Evolutionary conservation across 805 yeast species (phyloP).

Genomic region (Yarrowia bubula): DNA sequence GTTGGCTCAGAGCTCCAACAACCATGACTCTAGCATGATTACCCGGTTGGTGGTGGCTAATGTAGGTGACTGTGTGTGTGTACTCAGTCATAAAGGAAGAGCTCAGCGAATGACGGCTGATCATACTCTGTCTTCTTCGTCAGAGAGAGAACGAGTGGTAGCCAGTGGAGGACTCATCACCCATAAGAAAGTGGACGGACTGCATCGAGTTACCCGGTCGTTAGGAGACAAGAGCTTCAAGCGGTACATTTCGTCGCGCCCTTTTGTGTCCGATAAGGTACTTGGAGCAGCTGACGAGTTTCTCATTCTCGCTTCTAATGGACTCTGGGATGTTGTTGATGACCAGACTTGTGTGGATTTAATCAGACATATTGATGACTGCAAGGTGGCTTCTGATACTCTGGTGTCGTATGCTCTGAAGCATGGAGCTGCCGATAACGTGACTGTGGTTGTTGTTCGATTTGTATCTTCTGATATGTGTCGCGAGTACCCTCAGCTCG

Average conservation of each 20-base stretch:
- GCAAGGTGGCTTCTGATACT: slow-evolving; percentile 30
- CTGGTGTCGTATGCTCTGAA: slow-evolving; percentile 12
- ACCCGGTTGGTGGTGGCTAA: slow-evolving; percentile 16
- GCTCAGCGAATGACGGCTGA: slow-evolving; percentile 21
- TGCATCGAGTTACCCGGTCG: slow-evolving; percentile 78
- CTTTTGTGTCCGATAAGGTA: slow-evolving; percentile 64
- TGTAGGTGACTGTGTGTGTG: neutral
- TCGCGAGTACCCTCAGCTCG: slow-evolving; percentile 4
- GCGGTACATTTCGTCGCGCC: slow-evolving; percentile 69
- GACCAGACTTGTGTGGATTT: slow-evolving; percentile 71
- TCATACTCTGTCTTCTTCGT: slow-evolving; percentile 2
- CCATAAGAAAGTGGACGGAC: slow-evolving; percentile 60
- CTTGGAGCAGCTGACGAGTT: slow-evolving; percentile 57
- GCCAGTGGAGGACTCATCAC: slow-evolving; percentile 21
- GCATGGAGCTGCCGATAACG: slow-evolving; percentile 30
- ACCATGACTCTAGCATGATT: neutral
- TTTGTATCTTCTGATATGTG: slow-evolving; percentile 26
- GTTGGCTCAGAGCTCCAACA: slow-evolving; percentile 1
- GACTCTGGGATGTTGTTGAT: slow-evolving; percentile 80
- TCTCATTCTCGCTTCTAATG: slow-evolving; percentile 81
- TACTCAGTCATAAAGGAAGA: slow-evolving; percentile 11
- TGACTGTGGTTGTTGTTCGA: slow-evolving; percentile 31
- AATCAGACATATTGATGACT: slow-evolving; percentile 40
- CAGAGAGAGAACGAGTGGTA: slow-evolving; percentile 25
- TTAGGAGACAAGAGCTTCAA: slow-evolving; percentile 79